Base-by-base conservation (phyloP, 805 yeast species). In the Candida coquimbonensis region DNA sequence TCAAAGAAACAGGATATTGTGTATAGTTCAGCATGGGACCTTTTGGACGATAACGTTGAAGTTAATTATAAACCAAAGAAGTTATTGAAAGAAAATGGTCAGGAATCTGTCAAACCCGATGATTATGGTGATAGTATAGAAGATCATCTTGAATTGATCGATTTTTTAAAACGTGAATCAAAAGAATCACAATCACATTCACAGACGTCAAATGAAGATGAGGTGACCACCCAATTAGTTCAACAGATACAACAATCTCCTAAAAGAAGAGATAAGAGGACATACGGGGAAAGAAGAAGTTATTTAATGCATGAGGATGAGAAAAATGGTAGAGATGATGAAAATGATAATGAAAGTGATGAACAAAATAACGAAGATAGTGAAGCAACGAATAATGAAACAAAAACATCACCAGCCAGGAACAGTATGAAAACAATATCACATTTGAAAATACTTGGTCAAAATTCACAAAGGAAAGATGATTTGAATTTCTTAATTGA, bases 401-500 rank as follows among this genome's bases (percentile, higher is more conserved):
- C 34, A 6, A 36, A 7, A 7, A 24, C 16, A 1, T 47, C 50
- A 7, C 52, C 51, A 9, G 32, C 33, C 21, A 17, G 42, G 25
- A 24, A 38, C 4, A 13, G 36, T 25, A 2, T 62, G 14, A 59
- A 57, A 38, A 58, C 58, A 9, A 48, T 60, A n/a, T 33, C 57
- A 7, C 61, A 61, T 34, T 54, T 68, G 19, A 56, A 62, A 36
- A 59, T 61, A 2, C 59, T 62, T 45, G 77, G 77, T 3, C 58
- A 59, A 24, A 55, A 56, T 14, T 48, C 64, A 2, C 63, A 65
- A 44, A 62, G 52, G 39, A 54, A 54, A 38, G 70, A 68, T 42
- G 72, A 69, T 31, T 47, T 64, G 32, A 66, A 59, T n/a, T 68
- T 66, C 44, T 42, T 68, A 7, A 33, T 60, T 2, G 61, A 56